phyloP scores from a whole-genome alignment of 2,329 filamentous ascomycete genomes.

The Dactylonectria estremocensis region DNA sequence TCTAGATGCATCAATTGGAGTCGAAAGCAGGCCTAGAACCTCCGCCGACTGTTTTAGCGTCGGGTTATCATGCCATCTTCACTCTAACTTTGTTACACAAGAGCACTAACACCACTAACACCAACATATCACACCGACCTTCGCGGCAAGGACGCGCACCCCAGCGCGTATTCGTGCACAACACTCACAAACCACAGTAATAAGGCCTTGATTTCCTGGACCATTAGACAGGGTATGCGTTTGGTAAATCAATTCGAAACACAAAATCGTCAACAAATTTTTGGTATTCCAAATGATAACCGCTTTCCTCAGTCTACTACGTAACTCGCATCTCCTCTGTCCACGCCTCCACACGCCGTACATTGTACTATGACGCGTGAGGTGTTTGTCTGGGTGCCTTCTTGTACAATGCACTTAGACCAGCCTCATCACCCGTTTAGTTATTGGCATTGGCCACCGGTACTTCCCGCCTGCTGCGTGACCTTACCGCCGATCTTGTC shows the following conservation, averaged over 20 bases:
- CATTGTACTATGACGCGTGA: not conserved
- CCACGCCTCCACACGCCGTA: not conserved
- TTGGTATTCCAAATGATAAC: not conserved
- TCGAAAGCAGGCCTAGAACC: too few relatives aligned
- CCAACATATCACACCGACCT: slow-evolving; percentile 11
- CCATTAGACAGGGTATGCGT: not conserved
- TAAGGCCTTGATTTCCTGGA: too few relatives aligned
- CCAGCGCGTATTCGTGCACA: slow-evolving; percentile 6
- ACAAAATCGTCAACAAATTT: not conserved
- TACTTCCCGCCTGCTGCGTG: slow-evolving; percentile 48
- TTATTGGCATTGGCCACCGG: slow-evolving; percentile 35
- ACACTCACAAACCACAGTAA: not conserved
- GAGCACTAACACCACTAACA: slow-evolving; percentile 16
- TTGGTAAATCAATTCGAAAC: not conserved
- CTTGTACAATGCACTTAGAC: not conserved
- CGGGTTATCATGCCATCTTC: not conserved
- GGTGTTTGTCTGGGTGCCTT: not conserved
- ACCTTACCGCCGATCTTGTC: slow-evolving; percentile 32
- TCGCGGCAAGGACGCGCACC: slow-evolving; percentile 3
- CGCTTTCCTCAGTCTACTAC: not conserved
- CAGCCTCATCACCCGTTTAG: slow-evolving; percentile 6
- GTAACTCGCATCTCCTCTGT: not conserved
- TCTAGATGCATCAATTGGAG: not conserved
- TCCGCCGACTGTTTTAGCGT: not conserved
- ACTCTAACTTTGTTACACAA: slow-evolving; percentile 9